Base-by-base conservation (phyloP, 495 filamentous ascomycete species). In the Xylaria acuta region DNA sequence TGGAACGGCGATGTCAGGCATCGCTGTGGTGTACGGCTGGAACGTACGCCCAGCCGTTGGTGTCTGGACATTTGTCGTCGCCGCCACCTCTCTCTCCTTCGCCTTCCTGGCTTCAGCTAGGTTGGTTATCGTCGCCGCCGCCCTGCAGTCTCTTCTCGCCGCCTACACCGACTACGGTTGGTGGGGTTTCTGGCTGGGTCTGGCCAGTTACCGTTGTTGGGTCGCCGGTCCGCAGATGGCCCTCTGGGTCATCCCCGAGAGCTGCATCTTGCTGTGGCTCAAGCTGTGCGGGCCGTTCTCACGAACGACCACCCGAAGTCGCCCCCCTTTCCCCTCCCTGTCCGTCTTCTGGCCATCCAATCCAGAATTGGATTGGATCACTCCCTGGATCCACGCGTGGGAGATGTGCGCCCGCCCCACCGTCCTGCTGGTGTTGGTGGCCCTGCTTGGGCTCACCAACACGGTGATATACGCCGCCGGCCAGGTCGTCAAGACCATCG, bases 11-110 rank as follows among this genome's bases (percentile, higher is more conserved):
- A 12, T 66, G 5, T 34, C 64, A 3, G 1, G 3, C 14, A 8
- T n/a, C 34, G 32, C 41, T 18, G 49, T 58, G 11, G 47, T 27
- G 65, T 67, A 67, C 49, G 49, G 47, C 38, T 67, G 47, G 27
- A 34, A 56, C 11, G 65, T 67, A 8, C 65, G 56, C 36, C 64
- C 49, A 6, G 51, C 12, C 11, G 20, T 67, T 3, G 65, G 65
- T 25, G 25, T 20, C 5, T 25, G 59, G 40, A 16, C 40, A 1
- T 18, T 51, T 3, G 11, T 63, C 14, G 34, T 18, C 18, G 25
- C 27, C 16, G 20, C 56, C 34, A 0, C 53, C 18, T 1, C 14
- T 20, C n/a, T 47, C 2, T 43, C 38, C 5, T 3, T 62, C 38
- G 30, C 11, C 20, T 41, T 51, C 34, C 8, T 64, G 2, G 43